A percentile compares a stretch with the other conserved stretches of the same genome.
These are phyloP conservation scores for Firmiana major DNA, from an alignment of 345 rosid species.

Conservation along the genomic window DNA sequence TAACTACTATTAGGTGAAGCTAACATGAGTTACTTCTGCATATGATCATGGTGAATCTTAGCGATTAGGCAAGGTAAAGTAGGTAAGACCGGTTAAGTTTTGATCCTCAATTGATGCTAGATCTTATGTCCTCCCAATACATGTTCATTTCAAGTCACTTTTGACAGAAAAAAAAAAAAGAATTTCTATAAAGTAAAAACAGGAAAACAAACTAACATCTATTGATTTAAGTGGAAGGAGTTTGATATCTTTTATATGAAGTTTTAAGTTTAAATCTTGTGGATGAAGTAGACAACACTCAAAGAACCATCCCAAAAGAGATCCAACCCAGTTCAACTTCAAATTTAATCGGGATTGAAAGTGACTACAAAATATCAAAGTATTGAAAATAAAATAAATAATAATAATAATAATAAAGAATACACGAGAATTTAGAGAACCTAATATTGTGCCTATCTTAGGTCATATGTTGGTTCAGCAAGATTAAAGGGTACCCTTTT, in stretches of 20 bases:
- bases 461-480: background rate
- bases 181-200: background rate
- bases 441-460: background rate
- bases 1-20: background rate
- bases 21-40: background rate
- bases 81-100: background rate
- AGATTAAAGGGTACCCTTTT: background rate
- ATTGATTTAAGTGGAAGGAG: too few species aligned
- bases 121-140: background rate
- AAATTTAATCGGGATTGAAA: too few species aligned
- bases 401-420: too few species aligned
- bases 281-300: too few species aligned
- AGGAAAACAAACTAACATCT: background rate
- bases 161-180: background rate
- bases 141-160: background rate
- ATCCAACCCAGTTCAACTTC: too few species aligned
- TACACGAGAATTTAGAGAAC: background rate
- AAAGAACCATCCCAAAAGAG: too few species aligned
- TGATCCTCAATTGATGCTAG: background rate
- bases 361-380: too few species aligned
- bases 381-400: too few species aligned
- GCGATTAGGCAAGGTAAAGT: background rate
- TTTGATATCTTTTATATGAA: too few species aligned
- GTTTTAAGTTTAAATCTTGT: too few species aligned
- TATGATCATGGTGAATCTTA: background rate